Evolutionary conservation across 2,329 filamentous ascomycete genomes (phyloP), one percentile per base, ranked within the genome.

Genomic region (Endothia cerciana): DNA sequence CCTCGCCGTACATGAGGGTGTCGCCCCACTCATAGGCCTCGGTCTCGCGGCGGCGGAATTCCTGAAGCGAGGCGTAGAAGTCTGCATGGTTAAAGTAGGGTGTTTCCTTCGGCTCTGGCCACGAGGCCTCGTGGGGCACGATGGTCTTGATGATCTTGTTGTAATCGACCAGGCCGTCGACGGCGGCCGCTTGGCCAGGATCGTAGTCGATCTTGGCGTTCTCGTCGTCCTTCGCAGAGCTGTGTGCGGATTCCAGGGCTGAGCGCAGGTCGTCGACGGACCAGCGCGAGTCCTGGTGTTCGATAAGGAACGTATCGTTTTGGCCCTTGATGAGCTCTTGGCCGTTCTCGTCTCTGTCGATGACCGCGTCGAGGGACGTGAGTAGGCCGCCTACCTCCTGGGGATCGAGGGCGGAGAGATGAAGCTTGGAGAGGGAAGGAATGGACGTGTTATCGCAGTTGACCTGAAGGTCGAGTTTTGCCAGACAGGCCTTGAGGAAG

Each of bases 71-170:
- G 4, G 86, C 81, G 75, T 90, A 98, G 77, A 89, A 98, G 1
- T 89, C 82, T 65, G 89, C 81, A 73, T 97, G 93, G 72, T 96
- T 91, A 79, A 98, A 98, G 71, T 89, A 89, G 0, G 94, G 93
- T 0, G 93, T 97, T 61, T 90, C 84, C 72, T 91, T 91, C 3
- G 83, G 82, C 6, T 87, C 82, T 0, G 94, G 94, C 69, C 89
- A 86, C 1, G 79, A 79, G 3, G 83, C 80, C 47, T 92, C 88
- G 71, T 97, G 92, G 0, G 91, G 81, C 5, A 94, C 81, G 28
- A 99, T 83, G 19, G 82, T 85, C 77, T 97, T 97, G 59, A 89
- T 79, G 36, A 94, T 79, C 49, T 86, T 83, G 71, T 87, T 87
- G 81, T 94, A 94, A 74, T 97, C 91, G 70, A 91, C 76, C 69